Base-by-base conservation (phyloP, 768 basidiomycete genomes). In the Macrolepiota dolichaula region DNA sequence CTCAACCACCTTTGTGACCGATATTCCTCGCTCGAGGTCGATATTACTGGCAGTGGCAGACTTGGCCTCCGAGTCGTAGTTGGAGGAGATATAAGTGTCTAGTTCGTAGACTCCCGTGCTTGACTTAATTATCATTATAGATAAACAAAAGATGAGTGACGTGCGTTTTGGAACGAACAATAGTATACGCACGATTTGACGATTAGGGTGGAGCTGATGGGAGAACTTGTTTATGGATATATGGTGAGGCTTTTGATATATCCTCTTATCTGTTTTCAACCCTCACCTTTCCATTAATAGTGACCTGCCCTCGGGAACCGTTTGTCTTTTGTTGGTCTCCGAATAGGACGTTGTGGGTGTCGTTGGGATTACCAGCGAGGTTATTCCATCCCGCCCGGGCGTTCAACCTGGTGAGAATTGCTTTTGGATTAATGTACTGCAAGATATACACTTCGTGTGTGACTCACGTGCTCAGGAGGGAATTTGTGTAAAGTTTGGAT, bases 401-500 rank as follows among this genome's bases (percentile, higher is more conserved):
- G 36, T 72, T 72, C 12, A 72, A 62, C 0, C 64, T 65, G 42
- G n/a, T n/a, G n/a, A n/a, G n/a, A n/a, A n/a, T n/a, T n/a, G n/a
- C n/a, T n/a, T n/a, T n/a, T n/a, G n/a, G n/a, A n/a, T n/a, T n/a
- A n/a, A n/a, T n/a, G n/a, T n/a, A 5, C 4, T 29, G 32, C 15
- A n/a, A 19, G 32, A 38, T 13, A 10, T 5, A 24, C 24, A 37
- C 0, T 6, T 42, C 15, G 50, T 32, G 50, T 15, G 53, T 42
- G 42, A 46, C 66, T 24, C 61, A 65, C 61, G 71, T 70, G 24
- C 63, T 62, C 24, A 74, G 54, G 1, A 74, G 62, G 5, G 67
- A 65, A 35, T 73, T 75, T 6, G 71, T 67, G 59, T 74, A 75
- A 5, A 74, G 59, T 57, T 74, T 72, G 2, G 70, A 69, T 0